Conservation (phyloP, 2,329 filamentous ascomycete genomes). For the Clarireedia sp. region DNA sequence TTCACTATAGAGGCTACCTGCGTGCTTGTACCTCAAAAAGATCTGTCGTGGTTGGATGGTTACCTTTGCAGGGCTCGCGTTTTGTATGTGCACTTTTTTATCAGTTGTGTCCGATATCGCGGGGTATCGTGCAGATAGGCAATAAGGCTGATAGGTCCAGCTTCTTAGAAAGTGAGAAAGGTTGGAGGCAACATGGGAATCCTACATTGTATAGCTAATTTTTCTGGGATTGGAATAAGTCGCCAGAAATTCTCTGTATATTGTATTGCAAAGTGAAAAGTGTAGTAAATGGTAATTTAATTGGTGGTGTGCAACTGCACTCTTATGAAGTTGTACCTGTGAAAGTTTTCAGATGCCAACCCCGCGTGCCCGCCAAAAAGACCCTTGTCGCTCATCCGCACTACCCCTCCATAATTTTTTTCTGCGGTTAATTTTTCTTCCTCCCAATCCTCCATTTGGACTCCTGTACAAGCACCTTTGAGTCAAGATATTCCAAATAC, state of each 20-base stretch:
- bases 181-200: too few species aligned
- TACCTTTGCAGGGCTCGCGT: not conserved
- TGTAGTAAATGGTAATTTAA: too few species aligned
- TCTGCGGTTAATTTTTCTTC: not conserved
- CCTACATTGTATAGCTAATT: too few species aligned
- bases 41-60: not conserved
- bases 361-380: not conserved
- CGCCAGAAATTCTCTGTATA: too few species aligned
- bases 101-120: conserved; percentile 10
- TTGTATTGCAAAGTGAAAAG: too few species aligned
- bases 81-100: not conserved
- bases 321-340: too few species aligned
- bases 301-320: too few species aligned
- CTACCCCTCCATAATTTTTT: not conserved
- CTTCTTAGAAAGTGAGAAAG: not conserved
- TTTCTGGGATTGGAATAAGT: too few species aligned
- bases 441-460: not conserved
- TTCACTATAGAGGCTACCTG: too few species aligned
- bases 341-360: not conserved
- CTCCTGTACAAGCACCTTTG: not conserved
- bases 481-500: not conserved
- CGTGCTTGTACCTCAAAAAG: too few species aligned
- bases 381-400: not conserved
- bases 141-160: not conserved
- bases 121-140: not conserved